A percentile compares a stretch with the other conserved stretches of the same genome.
phyloP scores from a whole-genome alignment of 2,329 filamentous ascomycete species.

The Trichoderma lentiforme region DNA sequence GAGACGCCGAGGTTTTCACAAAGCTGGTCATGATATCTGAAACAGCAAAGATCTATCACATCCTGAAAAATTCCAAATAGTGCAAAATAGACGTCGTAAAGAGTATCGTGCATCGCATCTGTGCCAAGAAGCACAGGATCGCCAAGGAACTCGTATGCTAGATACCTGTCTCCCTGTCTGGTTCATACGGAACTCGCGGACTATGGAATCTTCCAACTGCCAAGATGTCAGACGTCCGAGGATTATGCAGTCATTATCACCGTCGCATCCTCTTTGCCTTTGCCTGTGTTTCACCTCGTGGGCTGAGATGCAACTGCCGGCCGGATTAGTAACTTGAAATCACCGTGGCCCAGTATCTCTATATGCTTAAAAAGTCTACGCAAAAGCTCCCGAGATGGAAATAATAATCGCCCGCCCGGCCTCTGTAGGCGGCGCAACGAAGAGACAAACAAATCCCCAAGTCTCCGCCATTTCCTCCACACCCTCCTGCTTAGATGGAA shows the following conservation, averaged over 20 bases:
- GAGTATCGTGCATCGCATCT: neutral
- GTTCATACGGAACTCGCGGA: neutral
- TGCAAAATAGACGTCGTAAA: neutral
- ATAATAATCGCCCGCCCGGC: neutral
- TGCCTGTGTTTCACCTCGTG: neutral
- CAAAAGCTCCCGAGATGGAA: neutral
- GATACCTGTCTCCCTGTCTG: neutral
- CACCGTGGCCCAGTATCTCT: neutral
- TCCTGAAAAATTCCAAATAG: neutral
- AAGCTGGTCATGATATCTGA: neutral
- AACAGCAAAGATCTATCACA: neutral
- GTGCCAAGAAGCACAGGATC: neutral
- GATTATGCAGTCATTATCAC: neutral
- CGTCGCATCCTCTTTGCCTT: neutral
- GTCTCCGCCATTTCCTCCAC: neutral
- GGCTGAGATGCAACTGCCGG: neutral
- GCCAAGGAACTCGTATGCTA: neutral
- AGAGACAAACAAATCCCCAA: neutral
- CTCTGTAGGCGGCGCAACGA: neutral
- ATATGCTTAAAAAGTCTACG: neutral
- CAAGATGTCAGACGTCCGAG: neutral
- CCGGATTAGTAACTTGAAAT: neutral
- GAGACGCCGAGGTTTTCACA: neutral
- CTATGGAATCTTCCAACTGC: neutral
- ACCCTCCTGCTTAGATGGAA: neutral